A percentile compares a stretch with the other conserved stretches of the same genome.
phyloP scores from a whole-genome alignment of 225 moss, liverwort and hornwort genomes.

The Bryum argenteum region DNA sequence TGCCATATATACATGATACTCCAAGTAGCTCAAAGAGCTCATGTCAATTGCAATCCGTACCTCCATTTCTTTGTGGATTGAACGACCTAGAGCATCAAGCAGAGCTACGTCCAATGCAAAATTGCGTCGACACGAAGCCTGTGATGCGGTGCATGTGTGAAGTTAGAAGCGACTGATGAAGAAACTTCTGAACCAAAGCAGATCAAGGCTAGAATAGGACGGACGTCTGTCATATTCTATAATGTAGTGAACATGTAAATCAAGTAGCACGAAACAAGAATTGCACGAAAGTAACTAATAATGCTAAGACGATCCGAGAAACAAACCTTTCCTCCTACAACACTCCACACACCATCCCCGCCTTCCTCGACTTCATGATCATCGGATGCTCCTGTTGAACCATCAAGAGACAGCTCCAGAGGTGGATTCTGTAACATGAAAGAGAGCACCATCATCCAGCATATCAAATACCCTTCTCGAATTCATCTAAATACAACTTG shows the following conservation, averaged over 20 bases:
- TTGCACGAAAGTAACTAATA: slow-evolving; percentile 19
- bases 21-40: slow-evolving; percentile 18
- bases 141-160: slow-evolving; percentile 23
- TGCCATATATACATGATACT: not conserved
- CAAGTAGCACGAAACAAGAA: slow-evolving; percentile 21
- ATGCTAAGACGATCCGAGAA: slow-evolving; percentile 15
- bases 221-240: slow-evolving; percentile 1
- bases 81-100: slow-evolving; percentile 92
- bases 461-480: slow-evolving; percentile 15
- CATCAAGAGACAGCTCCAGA: slow-evolving; percentile 91
- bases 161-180: slow-evolving; percentile 20
- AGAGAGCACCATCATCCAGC: slow-evolving; percentile 12
- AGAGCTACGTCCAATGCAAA: slow-evolving; percentile 95
- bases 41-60: slow-evolving; percentile 34
- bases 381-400: slow-evolving; percentile 92
- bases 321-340: slow-evolving; percentile 94
- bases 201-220: slow-evolving; percentile 22
- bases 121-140: slow-evolving; percentile 99
- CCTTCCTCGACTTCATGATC: slow-evolving; percentile 97
- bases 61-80: slow-evolving; percentile 99
- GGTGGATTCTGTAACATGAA: slow-evolving; percentile 85
- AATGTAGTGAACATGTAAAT: slow-evolving; percentile 3
- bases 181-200: slow-evolving; percentile 13
- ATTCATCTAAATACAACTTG: slow-evolving; percentile 5
- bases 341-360: slow-evolving; percentile 99